Evolutionary conservation across 2,329 filamentous ascomycete species (phyloP), one percentile per base, ranked within the genome.

Genomic region (Talaromyces atroroseus): DNA sequence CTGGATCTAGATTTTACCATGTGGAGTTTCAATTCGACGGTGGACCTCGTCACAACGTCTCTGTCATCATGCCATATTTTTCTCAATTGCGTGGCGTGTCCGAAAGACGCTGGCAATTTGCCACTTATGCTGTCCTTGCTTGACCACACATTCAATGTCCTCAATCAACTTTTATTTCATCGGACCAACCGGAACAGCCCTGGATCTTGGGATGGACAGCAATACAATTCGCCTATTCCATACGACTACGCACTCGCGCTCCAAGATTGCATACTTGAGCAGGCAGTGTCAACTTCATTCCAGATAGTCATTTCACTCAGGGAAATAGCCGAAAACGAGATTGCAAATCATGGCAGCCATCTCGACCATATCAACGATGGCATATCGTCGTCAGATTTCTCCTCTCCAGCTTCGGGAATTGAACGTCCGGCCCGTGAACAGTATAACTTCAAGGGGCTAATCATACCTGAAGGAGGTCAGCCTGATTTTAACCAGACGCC

Each of bases 21-120:
- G 14, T 61, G 66, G 10, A 65, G 68, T 18, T 65, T 72, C 42
- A 70, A 72, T 36, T 65, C 69, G 42, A 66, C 65, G 42, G 63
- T 72, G 36, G 67, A 71, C 40, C 58, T 60, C 1, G 65, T 71
- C 53, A 65, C 65, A 50, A 58, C 64, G 3, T 65, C 69, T 8
- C 64, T 72, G 26, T 62, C 61, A 5, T 63, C 64, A 21, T 68
- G 68, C 24, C 66, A 62, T 20, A 56, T 61, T 10, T 70, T 70
- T 49, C 50, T 71, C 16, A 65, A 65, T 45, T 72, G 70, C 51
- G 56, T 54, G 1, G 59, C 59, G 49, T 72, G 70, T 21, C 59
- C 61, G 21, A 72, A 71, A 48, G 67, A 68, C 21, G 64, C 61
- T 46, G 58, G 64, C 1, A 67, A 66, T 38, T 50, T 69, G 24